Conservation (phyloP, 192 early-diverging fungal species). For the Mortierella antarctica region DNA sequence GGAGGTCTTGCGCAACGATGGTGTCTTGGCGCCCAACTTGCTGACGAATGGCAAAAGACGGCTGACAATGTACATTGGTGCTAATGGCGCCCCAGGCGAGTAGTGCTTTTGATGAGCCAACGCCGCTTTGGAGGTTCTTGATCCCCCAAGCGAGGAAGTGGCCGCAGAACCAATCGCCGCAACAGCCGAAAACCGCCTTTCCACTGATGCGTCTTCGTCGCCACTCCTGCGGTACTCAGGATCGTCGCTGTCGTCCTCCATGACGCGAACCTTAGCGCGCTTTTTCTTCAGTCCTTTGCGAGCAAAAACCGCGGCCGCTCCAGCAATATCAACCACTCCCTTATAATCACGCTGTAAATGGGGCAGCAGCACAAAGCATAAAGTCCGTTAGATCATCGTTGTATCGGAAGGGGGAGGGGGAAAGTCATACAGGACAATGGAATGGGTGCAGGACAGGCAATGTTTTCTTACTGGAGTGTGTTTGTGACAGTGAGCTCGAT, state of each 20-base stretch:
- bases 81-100: slow-evolving; percentile 67
- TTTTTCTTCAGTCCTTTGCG: slow-evolving; percentile 52
- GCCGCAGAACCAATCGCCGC: not conserved
- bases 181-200: slow-evolving; percentile 4
- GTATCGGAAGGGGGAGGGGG: not conserved
- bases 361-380: not conserved
- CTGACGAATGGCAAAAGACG: slow-evolving; percentile 57
- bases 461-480: slow-evolving; percentile 79
- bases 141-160: slow-evolving; percentile 23
- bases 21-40: slow-evolving; percentile 54
- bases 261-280: slow-evolving; percentile 12
- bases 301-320: slow-evolving; percentile 25
- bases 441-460: not conserved
- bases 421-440: not conserved
- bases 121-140: slow-evolving; percentile 65
- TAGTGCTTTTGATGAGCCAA: slow-evolving; percentile 72
- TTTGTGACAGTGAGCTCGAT: slow-evolving; percentile 88
- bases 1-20: slow-evolving; percentile 54
- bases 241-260: slow-evolving; percentile 51
- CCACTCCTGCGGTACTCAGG: slow-evolving; percentile 53
- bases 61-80: slow-evolving; percentile 69
- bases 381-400: not conserved
- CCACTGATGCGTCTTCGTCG: slow-evolving; percentile 21
- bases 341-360: slow-evolving; percentile 59
- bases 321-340: slow-evolving; percentile 59